Evolutionary conservation across 140 eudicot genomes (phyloP).

Genomic region (Anethum foeniculum): DNA sequence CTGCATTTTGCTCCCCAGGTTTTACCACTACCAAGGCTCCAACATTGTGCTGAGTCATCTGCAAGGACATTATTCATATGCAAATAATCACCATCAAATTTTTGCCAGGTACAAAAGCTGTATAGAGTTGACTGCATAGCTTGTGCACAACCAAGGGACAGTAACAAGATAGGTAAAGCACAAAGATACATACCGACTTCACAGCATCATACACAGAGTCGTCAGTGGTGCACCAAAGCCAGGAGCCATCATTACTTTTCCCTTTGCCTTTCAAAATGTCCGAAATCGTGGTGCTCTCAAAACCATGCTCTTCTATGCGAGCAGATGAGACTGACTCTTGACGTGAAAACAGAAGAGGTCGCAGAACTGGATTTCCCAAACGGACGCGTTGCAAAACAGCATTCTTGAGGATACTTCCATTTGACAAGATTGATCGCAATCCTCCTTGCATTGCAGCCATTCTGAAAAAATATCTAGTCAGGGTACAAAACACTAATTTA

Average conservation of each 20-base stretch:
- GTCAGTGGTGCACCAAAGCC: constrained; percentile 99
- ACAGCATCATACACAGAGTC: constrained; percentile 98
- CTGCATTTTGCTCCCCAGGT: constrained; percentile 75
- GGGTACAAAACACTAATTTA: not conserved
- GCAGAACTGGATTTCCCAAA: constrained; percentile 39
- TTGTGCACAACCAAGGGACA: not conserved
- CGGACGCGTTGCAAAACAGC: constrained; percentile 73
- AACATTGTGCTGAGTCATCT: constrained; percentile 99
- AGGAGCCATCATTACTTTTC: constrained; percentile 91
- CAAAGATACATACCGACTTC: constrained; percentile 57
- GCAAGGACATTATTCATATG: constrained; percentile 16
- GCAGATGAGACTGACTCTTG: constrained; percentile 67
- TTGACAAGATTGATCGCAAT: constrained; percentile 51
- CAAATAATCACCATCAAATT: not conserved
- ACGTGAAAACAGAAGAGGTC: constrained; percentile 42
- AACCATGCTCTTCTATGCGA: constrained; percentile 89
- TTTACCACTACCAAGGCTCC: constrained; percentile 98
- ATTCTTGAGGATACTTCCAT: constrained; percentile 63
- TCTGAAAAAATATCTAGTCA: constrained; percentile 6
- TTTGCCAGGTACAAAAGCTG: not conserved
- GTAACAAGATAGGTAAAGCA: not conserved
- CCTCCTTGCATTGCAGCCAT: constrained; percentile 78
- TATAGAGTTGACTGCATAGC: not conserved
- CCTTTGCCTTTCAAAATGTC: constrained; percentile 77
- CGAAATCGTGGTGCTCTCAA: constrained; percentile 88